Evolutionary conservation across 2,329 filamentous ascomycete genomes (phyloP), one percentile per base, ranked within the genome.

Genomic region (Aspergillus persii): DNA sequence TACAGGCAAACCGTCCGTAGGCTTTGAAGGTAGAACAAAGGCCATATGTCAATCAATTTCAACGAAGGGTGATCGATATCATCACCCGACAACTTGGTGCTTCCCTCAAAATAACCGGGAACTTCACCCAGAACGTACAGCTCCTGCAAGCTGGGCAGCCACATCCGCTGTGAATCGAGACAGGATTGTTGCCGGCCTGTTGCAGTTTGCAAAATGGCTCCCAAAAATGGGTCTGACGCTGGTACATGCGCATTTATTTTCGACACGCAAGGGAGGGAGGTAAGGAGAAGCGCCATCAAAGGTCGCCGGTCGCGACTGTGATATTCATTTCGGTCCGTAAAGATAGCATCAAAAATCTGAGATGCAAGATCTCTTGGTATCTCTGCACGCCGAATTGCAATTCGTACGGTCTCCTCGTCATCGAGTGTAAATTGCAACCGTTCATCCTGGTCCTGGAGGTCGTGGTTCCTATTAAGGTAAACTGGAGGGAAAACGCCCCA

Each of bases 211-310:
- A 62, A 50, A 33, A 58, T 12, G 8, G 27, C 44, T 15, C 15
- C 15, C 12, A 62, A 11, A 2, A 58, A 48, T 6, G 50, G 53
- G 41, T 61, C 55, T 6, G 41, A 48, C 23, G 11, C 26, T 2
- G 58, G 55, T 5, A 61, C 15, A 44, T 60, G 56, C 8, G 53
- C 46, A 53, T 58, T 30, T 23, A 62, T 15, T 9, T 39, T 58
- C 2, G 33, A 47, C n/a, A 60, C 15, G 11, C 39, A 39, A 3
- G 55, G 58, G 3, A 62, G 30, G 7, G 23, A 53, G 2, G 46
- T 18, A 6, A 62, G 53, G 3, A 59, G 49, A 15, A 62, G 61
- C 26, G 50, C 55, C 49, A 62, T 50, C 11, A 62, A n/a, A 18
- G 58, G 58, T 30, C 56, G 58, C 15, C 56, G 46, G 31, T 58